Conservation (phyloP, 345 rosid species). For the Eutrema japonicum region DNA sequence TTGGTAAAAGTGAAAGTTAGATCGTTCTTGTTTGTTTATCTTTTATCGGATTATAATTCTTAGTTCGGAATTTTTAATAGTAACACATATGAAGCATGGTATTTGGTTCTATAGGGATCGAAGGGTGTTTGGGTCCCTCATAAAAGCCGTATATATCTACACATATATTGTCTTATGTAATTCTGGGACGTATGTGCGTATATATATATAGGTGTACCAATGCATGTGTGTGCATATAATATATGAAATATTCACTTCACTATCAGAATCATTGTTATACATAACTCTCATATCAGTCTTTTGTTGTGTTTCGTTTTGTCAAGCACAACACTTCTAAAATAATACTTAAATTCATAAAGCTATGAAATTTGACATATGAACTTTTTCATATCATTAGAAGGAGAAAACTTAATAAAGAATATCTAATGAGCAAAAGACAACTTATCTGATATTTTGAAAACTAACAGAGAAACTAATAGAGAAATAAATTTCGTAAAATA, state of each 20-base stretch:
- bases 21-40: constrained; percentile 16
- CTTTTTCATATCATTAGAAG: constrained; percentile 37
- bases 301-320: constrained; percentile 45
- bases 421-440: constrained; percentile 30
- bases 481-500: background rate
- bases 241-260: constrained; percentile 38
- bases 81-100: constrained; percentile 15
- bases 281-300: constrained; percentile 39
- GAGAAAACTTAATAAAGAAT: constrained; percentile 26
- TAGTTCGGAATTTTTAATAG: constrained; percentile 12
- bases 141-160: background rate
- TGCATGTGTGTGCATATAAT: constrained; percentile 35
- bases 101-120: constrained; percentile 2
- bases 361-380: constrained; percentile 13
- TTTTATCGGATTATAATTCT: background rate
- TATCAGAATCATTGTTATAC: constrained; percentile 45
- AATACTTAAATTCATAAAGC: constrained; percentile 42
- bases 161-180: background rate
- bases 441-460: constrained; percentile 24
- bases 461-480: background rate
- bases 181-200: background rate
- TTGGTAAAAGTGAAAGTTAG: constrained; percentile 26
- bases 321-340: constrained; percentile 28
- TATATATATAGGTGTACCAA: constrained; percentile 11
- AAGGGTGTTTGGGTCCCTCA: constrained; percentile 28